Conservation (phyloP, 352 stramenopile species). For the Elongisporangium senticosum region DNA sequence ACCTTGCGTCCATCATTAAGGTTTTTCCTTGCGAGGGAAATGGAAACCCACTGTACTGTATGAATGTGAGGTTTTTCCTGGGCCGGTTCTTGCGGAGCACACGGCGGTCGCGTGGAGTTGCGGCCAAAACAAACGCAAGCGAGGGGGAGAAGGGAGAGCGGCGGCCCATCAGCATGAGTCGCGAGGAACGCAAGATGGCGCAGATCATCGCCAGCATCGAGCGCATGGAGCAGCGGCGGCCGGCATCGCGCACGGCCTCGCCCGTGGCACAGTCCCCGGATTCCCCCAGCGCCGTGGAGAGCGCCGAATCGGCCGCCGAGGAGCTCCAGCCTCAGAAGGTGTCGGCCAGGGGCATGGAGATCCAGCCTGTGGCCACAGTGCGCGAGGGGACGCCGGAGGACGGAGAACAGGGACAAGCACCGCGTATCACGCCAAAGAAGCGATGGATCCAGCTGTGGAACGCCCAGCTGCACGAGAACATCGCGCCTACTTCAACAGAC, state of each 20-base stretch:
- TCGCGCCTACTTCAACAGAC: constrained; percentile 2
- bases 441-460: constrained; percentile 75
- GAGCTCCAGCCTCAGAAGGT: constrained; percentile 23
- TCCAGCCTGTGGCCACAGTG: constrained; percentile 28
- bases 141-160: neutral
- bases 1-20: neutral
- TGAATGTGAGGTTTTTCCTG: neutral
- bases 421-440: constrained; percentile 66
- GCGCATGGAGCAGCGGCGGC: constrained; percentile 58
- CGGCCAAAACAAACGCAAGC: neutral
- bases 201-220: constrained; percentile 78
- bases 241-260: constrained; percentile 11
- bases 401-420: constrained; percentile 11
- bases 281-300: neutral
- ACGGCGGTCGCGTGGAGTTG: neutral
- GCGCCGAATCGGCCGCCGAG: neutral
- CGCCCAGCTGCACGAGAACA: constrained; percentile 25
- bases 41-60: neutral
- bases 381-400: neutral
- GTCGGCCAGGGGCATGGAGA: constrained; percentile 24
- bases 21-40: neutral
- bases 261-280: constrained; percentile 1
- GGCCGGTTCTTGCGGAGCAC: neutral
- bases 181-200: constrained; percentile 74
- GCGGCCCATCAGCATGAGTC: constrained; percentile 36